Base-by-base conservation (phyloP, 345 rosid genomes). In the Rhodamnia rubescens region DNA sequence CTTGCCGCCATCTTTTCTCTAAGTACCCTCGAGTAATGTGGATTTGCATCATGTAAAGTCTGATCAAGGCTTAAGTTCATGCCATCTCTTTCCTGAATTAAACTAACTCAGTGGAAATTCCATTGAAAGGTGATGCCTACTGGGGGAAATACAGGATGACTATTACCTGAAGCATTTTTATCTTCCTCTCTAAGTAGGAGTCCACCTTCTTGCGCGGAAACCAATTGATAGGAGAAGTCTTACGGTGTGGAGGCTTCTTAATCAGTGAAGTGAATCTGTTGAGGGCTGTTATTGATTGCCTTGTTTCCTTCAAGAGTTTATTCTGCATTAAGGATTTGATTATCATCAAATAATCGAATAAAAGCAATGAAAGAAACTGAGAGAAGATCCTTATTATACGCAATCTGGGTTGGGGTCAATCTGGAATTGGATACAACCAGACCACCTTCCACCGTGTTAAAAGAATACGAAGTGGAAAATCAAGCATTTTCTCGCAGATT, bases 1-100 rank as follows among this genome's bases (percentile, higher is more conserved):
- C 92, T 92, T 50, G 95, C 98, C 74, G 97, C 99, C 86, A 97
- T 97, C 91, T 97, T 93, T 85, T 97, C 99, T 90, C 98, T 91
- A 61, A 95, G 84, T 51, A 97, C 98, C 90, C 91, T 94, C 26
- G 92, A 97, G 88, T 96, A 94, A 88, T 95, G 99, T 81, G 97
- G 99, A 93, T 92, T 97, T 51, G 99, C 92, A 64, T 93, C 94
- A 27, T 93, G 96, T 55, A 96, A 92, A 56, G 99, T 93, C 91
- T 97, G 98, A 87, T 96, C 99, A 36, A 97, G 98, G 86, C 96
- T 96, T 89, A 88, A 92, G 61, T 92, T 96, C 98, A 95, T 92
- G 86, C 99, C 99, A 88, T 92, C 96, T 84, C 90, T 89, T 93
- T 95, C 99, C 99, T 96, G 95, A 84, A 61, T 26, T 58, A 20